phyloP scores from a whole-genome alignment of 1,139 yeast species.

The Williopsis jadinii region DNA sequence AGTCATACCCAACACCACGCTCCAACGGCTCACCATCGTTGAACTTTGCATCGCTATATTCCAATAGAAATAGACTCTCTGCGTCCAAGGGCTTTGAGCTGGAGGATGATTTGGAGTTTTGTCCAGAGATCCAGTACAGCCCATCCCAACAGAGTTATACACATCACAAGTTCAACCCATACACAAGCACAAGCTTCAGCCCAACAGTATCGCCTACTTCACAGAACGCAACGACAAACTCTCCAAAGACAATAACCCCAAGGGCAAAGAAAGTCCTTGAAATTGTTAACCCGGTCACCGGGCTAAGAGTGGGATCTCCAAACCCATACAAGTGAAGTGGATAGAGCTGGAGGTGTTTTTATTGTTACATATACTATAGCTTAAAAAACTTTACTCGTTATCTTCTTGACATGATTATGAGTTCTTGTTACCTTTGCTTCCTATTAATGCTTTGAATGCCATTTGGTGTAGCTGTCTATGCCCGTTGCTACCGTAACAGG shows the following conservation, averaged over 20 bases:
- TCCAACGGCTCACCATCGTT: constrained; percentile 16
- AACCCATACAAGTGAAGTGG: constrained; percentile 23
- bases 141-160: constrained; percentile 3
- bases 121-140: constrained; percentile 41
- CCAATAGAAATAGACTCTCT: constrained; percentile 20
- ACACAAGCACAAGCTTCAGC: constrained; percentile 49
- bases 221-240: constrained; percentile 18
- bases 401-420: no score
- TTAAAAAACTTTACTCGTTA: no score
- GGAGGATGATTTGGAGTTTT: constrained; percentile 61
- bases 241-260: constrained; percentile 35
- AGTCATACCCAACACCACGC: constrained; percentile 8
- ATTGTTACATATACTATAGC: no score
- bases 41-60: constrained; percentile 21
- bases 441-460: no score
- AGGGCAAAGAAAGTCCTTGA: constrained; percentile 60
- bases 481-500: no score
- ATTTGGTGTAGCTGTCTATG: no score
- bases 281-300: constrained; percentile 74
- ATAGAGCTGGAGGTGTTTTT: neutral
- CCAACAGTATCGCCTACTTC: constrained; percentile 30
- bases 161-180: constrained; percentile 45
- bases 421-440: no score
- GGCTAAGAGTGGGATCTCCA: constrained; percentile 58
- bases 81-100: constrained; percentile 53